These are phyloP conservation scores for Dictyostelium citrinum DNA, from an alignment of 78 protist species.

Conservation along the genomic window DNA sequence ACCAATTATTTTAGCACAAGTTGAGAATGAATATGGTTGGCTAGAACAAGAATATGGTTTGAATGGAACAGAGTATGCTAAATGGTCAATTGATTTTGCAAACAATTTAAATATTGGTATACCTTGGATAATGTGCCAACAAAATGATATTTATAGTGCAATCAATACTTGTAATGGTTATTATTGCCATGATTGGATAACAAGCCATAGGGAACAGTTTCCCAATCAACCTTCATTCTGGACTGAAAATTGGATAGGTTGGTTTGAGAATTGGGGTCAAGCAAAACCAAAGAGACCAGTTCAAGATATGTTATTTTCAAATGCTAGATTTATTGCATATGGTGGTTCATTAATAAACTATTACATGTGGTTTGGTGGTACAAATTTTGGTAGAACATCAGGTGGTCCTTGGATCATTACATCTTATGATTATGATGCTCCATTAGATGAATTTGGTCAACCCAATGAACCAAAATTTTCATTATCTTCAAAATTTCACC, in stretches of 20 bases:
- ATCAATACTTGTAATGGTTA: constrained; percentile 17
- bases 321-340: neutral
- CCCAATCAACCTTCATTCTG: constrained; percentile 37
- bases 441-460: constrained; percentile 48
- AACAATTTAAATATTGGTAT: neutral
- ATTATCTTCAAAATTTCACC: neutral
- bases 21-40: constrained; percentile 81
- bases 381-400: constrained; percentile 49
- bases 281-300: constrained; percentile 14
- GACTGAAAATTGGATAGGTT: constrained; percentile 51
- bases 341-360: constrained; percentile 45
- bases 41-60: constrained; percentile 35
- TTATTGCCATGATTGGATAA: constrained; percentile 45
- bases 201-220: neutral
- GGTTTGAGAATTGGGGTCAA: constrained; percentile 8
- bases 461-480: constrained; percentile 36
- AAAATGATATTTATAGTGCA: neutral
- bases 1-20: constrained; percentile 65
- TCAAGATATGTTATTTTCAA: neutral
- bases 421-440: constrained; percentile 66
- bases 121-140: constrained; percentile 70
- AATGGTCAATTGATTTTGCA: constrained; percentile 22
- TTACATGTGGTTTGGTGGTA: constrained; percentile 83
- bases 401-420: constrained; percentile 31
- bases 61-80: neutral